Evolutionary conservation across 345 rosid genomes (phyloP), one percentile per base, ranked within the genome.

Genomic region (Eucalyptus curtisii): DNA sequence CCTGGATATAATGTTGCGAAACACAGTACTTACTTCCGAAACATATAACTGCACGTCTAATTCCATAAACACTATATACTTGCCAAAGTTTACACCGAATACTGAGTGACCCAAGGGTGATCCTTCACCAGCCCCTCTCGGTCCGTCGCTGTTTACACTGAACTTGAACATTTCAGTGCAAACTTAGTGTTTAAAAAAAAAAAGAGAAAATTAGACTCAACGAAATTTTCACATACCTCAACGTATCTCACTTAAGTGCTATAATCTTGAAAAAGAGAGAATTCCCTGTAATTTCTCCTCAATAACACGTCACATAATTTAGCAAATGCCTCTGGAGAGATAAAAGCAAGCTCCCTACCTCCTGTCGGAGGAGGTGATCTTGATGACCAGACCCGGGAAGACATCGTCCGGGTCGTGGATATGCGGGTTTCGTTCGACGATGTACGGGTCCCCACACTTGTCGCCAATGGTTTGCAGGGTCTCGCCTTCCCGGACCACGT

Each of bases 321-420:
- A 86, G 87, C 66, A 19, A 33, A 52, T 33, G 10, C 66, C 45
- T 17, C 20, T 37, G 42, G 59, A 33, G 33, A 47, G n/a, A 85
- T 44, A 11, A 86, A 40, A 19, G 76, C 59, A 22, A 33, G 27
- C 64, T 48, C 84, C 55, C 80, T 87, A 89, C 64, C 66, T 52
- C 31, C 31, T 12, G 68, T 82, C 61, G 88, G 92, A 92, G 87
- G 95, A 92, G 81, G 90, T 91, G 88, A 96, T 96, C 93, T 92
- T 96, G 86, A 96, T 94, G 59, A 96, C 95, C 30, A 96, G 89
- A 45, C 97, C 98, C 37, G 98, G 99, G 86, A 94, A 96, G 47
- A 96, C 93, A 90, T 96, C 99, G 90, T 96, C 98, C 0, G 95
- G 97, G 49, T 96, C 99, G 81, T 96, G 96, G 12, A 96, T 96